A percentile compares a stretch with the other conserved stretches of the same genome.
Evolutionary conservation across 495 filamentous ascomycete species (phyloP).

Genomic region (Apiosordaria backusii): DNA sequence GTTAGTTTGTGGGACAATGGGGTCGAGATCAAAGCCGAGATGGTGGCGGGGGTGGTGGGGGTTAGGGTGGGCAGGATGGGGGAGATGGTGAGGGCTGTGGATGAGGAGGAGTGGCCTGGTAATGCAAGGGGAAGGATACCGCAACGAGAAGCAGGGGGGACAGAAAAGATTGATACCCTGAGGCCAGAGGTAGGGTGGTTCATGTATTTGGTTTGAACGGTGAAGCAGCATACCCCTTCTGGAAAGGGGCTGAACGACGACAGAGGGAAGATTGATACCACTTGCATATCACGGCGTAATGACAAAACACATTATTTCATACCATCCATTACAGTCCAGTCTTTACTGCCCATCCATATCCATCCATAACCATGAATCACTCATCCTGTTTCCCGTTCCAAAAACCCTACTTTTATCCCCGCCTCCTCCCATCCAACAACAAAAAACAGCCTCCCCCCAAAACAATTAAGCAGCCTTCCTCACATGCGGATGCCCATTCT

Average conservation of each 20-base stretch:
- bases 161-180: slow-evolving; percentile 32
- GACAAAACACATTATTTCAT: neutral
- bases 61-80: slow-evolving; percentile 34
- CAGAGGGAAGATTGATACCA: neutral
- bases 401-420: too few species aligned
- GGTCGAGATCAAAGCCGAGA: slow-evolving; percentile 32
- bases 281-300: neutral
- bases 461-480: slow-evolving; percentile 23
- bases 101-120: slow-evolving; percentile 28
- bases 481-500: slow-evolving; percentile 51
- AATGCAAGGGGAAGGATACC: slow-evolving; percentile 29
- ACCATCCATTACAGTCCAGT: neutral
- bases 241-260: neutral
- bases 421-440: too few species aligned
- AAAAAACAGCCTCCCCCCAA: too few species aligned
- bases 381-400: neutral
- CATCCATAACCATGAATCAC: neutral
- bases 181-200: slow-evolving; percentile 42
- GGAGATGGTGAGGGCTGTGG: slow-evolving; percentile 13
- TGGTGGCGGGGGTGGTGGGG: slow-evolving; percentile 40
- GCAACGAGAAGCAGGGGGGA: slow-evolving; percentile 14
- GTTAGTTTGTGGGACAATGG: slow-evolving; percentile 34
- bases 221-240: neutral
- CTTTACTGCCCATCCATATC: neutral
- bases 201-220: slow-evolving; percentile 29